Evolutionary conservation across 495 filamentous ascomycete genomes (phyloP).

Genomic region (Neurospora hispaniola): DNA sequence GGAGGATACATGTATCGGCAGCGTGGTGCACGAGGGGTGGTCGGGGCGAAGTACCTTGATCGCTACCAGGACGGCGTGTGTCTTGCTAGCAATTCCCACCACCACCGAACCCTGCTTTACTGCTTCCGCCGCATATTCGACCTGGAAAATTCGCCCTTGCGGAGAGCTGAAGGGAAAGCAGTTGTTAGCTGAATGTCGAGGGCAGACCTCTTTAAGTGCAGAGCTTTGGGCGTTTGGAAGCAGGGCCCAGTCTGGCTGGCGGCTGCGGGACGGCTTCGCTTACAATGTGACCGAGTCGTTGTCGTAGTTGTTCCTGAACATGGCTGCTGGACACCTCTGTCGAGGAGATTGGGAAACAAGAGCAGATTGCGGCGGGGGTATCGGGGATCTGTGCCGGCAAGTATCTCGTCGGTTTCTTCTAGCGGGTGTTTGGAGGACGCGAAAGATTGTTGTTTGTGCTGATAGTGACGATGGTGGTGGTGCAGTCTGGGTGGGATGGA

Average conservation of each 20-base stretch:
- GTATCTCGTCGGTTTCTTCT: neutral
- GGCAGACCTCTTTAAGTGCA: neutral
- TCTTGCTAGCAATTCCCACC: slow-evolving; percentile 93
- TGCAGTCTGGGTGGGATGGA: slow-evolving; percentile 1
- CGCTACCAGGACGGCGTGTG: slow-evolving; percentile 90
- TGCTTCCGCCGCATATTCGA: slow-evolving; percentile 97
- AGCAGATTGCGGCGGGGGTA: neutral
- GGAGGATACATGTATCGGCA: neutral
- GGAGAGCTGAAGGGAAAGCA: slow-evolving; percentile 57
- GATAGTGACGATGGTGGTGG: neutral
- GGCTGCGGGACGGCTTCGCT: slow-evolving; percentile 20
- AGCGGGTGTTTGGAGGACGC: neutral
- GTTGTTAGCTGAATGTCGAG: slow-evolving; percentile 7
- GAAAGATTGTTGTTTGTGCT: neutral
- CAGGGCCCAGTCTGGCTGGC: neutral
- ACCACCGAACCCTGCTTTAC: slow-evolving; percentile 99
- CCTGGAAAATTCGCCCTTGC: slow-evolving; percentile 98
- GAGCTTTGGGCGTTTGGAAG: slow-evolving; percentile 1
- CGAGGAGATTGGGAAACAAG: neutral
- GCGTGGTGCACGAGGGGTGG: neutral
- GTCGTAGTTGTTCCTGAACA: slow-evolving; percentile 99
- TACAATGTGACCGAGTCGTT: slow-evolving; percentile 99
- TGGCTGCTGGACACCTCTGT: slow-evolving; percentile 23
- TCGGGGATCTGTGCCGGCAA: neutral
- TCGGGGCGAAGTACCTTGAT: slow-evolving; percentile 63